Conservation (phyloP, 2,329 filamentous ascomycete genomes). For the Mariannaea elegans region DNA sequence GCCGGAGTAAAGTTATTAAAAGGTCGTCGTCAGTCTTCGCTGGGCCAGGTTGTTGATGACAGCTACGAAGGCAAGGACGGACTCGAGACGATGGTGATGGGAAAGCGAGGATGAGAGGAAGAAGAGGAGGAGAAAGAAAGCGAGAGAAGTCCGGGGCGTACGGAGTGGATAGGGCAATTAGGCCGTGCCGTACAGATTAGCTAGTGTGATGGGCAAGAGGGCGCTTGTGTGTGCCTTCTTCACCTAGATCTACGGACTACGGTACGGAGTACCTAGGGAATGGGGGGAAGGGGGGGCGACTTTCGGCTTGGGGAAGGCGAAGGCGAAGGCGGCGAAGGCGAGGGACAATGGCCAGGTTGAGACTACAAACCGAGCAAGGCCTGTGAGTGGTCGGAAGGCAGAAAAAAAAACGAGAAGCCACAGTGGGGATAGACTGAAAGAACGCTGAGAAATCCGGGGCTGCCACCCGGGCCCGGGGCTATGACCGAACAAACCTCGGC, state of each 20-base stretch:
- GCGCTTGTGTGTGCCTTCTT: background rate
- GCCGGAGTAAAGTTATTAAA: background rate
- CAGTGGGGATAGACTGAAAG: background rate
- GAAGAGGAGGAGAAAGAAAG: background rate
- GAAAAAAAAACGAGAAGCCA: background rate
- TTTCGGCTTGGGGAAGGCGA: background rate
- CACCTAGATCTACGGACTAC: background rate
- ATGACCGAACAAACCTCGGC: constrained; percentile 16
- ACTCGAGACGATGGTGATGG: background rate
- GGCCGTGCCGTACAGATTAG: too few relatives aligned
- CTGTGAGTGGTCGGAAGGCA: background rate
- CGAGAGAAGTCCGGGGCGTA: constrained; percentile 1
- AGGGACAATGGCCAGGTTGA: background rate
- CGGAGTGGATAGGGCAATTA: background rate
- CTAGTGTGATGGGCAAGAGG: too few relatives aligned
- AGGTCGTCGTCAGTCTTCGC: background rate
- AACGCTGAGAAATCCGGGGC: constrained; percentile 41
- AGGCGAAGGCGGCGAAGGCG: too few relatives aligned
- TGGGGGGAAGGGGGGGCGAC: background rate
- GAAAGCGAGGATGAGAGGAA: background rate
- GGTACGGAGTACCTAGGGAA: too few relatives aligned
- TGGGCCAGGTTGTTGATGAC: background rate
- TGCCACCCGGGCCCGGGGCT: constrained; percentile 28
- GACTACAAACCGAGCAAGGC: background rate
- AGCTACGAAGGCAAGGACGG: background rate